phyloP scores from a whole-genome alignment of 2,329 filamentous ascomycete species.

The Phialophora verrucosa region DNA sequence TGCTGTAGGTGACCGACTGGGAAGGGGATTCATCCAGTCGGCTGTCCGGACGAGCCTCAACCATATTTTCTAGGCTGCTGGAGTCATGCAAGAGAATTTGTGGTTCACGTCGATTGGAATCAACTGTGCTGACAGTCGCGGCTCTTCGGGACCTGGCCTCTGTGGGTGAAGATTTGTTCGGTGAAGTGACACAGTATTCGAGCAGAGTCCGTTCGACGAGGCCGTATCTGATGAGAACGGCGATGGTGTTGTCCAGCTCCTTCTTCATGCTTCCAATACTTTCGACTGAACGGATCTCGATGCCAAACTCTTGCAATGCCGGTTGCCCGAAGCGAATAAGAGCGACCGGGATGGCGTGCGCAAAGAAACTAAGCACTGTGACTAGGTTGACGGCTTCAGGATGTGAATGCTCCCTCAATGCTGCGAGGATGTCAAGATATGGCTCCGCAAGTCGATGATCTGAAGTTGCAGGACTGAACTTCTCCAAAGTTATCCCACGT shows the following conservation, averaged over 20 bases:
- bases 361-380: slow-evolving; percentile 68
- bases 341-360: slow-evolving; percentile 69
- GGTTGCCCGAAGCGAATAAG: slow-evolving; percentile 63
- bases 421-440: slow-evolving; percentile 55
- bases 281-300: slow-evolving; percentile 49
- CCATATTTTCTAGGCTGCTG: slow-evolving; percentile 23
- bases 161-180: slow-evolving; percentile 25
- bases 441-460: slow-evolving; percentile 61
- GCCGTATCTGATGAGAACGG: slow-evolving; percentile 53
- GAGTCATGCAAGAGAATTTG: slow-evolving; percentile 21
- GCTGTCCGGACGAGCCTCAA: slow-evolving; percentile 21
- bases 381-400: slow-evolving; percentile 68
- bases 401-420: slow-evolving; percentile 48
- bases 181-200: slow-evolving; percentile 39
- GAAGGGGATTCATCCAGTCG: slow-evolving; percentile 29
- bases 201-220: slow-evolving; percentile 51
- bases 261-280: slow-evolving; percentile 41
- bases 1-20: slow-evolving; percentile 37
- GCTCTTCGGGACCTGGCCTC: slow-evolving; percentile 15
- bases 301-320: slow-evolving; percentile 43
- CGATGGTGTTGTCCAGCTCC: slow-evolving; percentile 55
- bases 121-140: slow-evolving; percentile 11
- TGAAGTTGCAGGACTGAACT: slow-evolving; percentile 62
- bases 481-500: slow-evolving; percentile 65
- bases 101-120: neutral